Conservation (phyloP, 2,329 filamentous ascomycete species). For the Cercospora beticola region DNA sequence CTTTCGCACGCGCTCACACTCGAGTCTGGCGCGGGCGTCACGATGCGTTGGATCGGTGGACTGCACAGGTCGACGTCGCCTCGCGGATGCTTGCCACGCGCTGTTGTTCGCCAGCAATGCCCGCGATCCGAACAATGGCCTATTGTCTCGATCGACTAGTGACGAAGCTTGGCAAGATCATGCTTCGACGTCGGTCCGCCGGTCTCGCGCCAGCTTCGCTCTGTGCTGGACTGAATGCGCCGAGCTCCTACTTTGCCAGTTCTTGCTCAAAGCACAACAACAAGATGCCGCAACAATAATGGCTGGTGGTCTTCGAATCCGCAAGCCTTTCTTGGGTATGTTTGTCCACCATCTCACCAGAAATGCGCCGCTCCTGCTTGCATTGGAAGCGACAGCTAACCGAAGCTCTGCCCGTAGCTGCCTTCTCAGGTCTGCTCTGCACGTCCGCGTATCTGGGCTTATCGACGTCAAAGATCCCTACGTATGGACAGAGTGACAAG, state of each 20-base stretch:
- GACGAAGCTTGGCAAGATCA: constrained; percentile 1
- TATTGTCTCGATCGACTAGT: constrained; percentile 2
- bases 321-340: constrained; percentile 83
- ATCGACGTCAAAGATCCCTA: constrained; percentile 55
- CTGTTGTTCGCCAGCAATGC: not conserved
- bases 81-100: not conserved
- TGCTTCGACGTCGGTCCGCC: constrained; percentile 1
- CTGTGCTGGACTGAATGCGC: not conserved
- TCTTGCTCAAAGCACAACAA: not conserved
- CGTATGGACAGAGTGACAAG: constrained; percentile 77
- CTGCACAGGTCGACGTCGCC: not conserved
- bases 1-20: not conserved
- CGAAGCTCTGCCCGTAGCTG: constrained; percentile 34
- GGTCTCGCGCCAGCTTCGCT: not conserved
- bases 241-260: not conserved
- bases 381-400: constrained; percentile 11
- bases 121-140: not conserved
- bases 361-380: not conserved
- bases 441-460: constrained; percentile 75
- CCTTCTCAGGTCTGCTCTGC: constrained; percentile 64
- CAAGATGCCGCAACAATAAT: constrained; percentile 34
- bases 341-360: constrained; percentile 23
- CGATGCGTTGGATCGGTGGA: not conserved
- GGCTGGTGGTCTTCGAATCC: constrained; percentile 64
- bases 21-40: not conserved